Percentiles rank a stretch among this genome's conserved stretches.
phyloP scores from a whole-genome alignment of 345 rosid species.

The Adansonia digitata region DNA sequence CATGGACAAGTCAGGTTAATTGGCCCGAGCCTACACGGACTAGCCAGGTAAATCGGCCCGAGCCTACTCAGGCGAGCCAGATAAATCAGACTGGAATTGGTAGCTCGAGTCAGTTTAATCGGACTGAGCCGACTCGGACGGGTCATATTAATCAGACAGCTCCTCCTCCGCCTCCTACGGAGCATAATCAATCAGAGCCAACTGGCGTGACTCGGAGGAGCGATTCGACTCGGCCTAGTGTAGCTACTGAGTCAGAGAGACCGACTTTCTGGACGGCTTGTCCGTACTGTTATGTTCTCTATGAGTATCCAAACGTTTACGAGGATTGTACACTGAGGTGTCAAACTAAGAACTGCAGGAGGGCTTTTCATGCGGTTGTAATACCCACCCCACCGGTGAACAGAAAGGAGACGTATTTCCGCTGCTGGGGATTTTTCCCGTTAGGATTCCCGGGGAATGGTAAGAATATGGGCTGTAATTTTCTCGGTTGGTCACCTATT shows the following conservation, averaged over 20 bases:
- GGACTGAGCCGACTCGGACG: background rate
- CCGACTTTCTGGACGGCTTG: constrained; percentile 92
- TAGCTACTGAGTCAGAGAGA: constrained; percentile 21
- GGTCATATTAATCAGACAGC: constrained; percentile 9
- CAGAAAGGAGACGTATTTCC: constrained; percentile 55
- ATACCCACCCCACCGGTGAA: constrained; percentile 59
- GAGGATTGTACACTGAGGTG: constrained; percentile 74
- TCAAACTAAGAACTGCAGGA: constrained; percentile 50
- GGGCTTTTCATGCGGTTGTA: constrained; percentile 73
- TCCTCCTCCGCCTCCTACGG: constrained; percentile 5
- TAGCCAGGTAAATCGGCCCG: background rate
- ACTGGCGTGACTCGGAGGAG: constrained; percentile 8
- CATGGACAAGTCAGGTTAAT: background rate
- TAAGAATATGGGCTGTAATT: constrained; percentile 17
- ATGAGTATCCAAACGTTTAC: constrained; percentile 70
- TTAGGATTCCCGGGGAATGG: constrained; percentile 51
- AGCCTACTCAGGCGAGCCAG: background rate
- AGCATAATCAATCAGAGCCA: constrained; percentile 16
- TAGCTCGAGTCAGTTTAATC: constrained; percentile 1
- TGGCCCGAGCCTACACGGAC: background rate
- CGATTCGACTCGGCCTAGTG: constrained; percentile 21
- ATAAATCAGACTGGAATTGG: background rate
- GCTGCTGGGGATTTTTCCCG: constrained; percentile 75
- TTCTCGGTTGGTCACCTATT: constrained; percentile 65
- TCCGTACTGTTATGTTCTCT: constrained; percentile 75